Conservation (phyloP, 345 rosid species). For the Fremontodendron californicum region DNA sequence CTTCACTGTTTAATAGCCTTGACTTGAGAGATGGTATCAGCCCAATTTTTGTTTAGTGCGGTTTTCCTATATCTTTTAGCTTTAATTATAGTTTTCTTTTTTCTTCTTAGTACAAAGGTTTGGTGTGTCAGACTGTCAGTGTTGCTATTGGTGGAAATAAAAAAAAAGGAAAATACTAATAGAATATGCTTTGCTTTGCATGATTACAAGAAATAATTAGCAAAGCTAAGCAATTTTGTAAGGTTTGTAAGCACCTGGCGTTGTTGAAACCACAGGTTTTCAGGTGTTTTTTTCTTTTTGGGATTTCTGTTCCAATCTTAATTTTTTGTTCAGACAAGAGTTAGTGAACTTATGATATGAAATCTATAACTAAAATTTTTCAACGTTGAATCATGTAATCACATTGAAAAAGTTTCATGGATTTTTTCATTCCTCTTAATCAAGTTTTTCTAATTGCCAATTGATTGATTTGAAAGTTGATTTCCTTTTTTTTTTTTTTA, state of each 20-base stretch:
- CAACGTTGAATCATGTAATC: background rate
- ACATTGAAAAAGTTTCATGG: background rate
- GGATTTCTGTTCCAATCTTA: too few relatives aligned
- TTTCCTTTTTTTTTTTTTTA: background rate
- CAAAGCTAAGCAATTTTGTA: background rate
- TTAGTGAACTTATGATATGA: background rate
- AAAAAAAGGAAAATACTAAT: background rate
- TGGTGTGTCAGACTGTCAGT: too few relatives aligned
- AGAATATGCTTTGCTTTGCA: background rate
- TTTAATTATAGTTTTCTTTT: too few relatives aligned
- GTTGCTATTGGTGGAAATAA: too few relatives aligned
- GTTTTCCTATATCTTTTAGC: background rate
- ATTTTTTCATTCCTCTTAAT: background rate
- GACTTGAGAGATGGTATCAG: background rate
- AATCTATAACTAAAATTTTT: background rate
- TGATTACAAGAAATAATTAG: background rate
- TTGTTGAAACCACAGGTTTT: background rate
- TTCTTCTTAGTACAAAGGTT: too few relatives aligned
- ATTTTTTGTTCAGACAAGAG: background rate
- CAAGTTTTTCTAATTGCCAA: background rate
- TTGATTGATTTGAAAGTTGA: constrained; percentile 6
- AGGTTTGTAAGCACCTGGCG: background rate
- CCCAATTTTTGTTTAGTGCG: background rate
- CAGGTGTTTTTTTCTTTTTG: background rate
- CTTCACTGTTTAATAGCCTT: too few relatives aligned